Evolutionary conservation across 1,139 yeast species (phyloP), one percentile per base, ranked within the genome.

Genomic region (Debaryomyces coudertii): DNA sequence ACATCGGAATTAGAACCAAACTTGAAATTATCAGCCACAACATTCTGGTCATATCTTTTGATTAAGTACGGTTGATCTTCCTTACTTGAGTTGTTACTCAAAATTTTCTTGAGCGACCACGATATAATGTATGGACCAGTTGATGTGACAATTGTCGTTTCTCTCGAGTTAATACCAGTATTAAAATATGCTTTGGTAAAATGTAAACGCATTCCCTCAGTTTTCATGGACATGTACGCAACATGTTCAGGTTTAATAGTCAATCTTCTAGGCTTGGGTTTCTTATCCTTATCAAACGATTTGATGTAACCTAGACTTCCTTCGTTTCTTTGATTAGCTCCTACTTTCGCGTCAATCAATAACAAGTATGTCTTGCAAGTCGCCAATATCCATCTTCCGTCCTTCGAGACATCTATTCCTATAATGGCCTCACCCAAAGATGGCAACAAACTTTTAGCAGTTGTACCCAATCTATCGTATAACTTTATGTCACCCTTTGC

Each of bases 181-280:
- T 90, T 87, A 73, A 90, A 90, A 53, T 79, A 77, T 3, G 96
- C 97, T 48, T 75, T 76, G 6, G 95, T 83, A 62, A 89, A 90
- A 18, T 68, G 61, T 14, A 87, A 63, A 4, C 55, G 53, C 1
- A 80, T 73, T 25, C 69, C 68, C 15, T 80, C 79, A 6, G 83
- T 76, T 36, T 75, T 76, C 25, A 70, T 70, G 44, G 71, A 76
- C 71, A 90, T 85, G 56, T 70, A 79, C 11, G 87, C 86, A 35
- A 79, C 77, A 62, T 89, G 90, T 59, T 86, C 90, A 0, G 95
- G 93, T 37, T 79, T 71, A 42, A 90, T 69, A 48, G 81, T 80
- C 49, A 90, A 69, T 46, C 88, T 77, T 61, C 77, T 79, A 6
- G 95, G 92, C 34, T 76, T 73, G 16, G 95, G 95, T 56, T 85